These are phyloP conservation scores for Clitopilus hobsonii DNA, from an alignment of 768 basidiomycete genomes.

Conservation along the genomic window DNA sequence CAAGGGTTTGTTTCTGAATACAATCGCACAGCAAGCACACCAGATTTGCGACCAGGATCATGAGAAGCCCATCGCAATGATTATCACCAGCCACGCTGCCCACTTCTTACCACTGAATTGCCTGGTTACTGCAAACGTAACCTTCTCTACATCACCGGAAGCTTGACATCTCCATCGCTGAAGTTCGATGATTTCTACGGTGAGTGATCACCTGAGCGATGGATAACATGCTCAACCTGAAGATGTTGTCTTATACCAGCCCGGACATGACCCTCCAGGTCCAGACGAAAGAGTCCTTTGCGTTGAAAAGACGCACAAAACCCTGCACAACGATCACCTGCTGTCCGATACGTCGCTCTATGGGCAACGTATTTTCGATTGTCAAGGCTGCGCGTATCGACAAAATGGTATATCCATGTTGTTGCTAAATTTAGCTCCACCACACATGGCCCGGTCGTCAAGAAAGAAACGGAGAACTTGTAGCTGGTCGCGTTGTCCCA, in stretches of 20 bases:
- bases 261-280: neutral
- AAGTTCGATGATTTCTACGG: neutral
- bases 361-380: neutral
- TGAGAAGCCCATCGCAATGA: neutral
- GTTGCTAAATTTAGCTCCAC: neutral
- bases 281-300: too few species aligned
- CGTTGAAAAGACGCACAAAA: neutral
- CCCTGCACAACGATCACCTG: neutral
- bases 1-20: neutral
- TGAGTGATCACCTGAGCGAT: neutral
- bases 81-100: neutral
- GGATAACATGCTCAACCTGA: neutral
- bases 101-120: neutral
- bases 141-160: neutral
- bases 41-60: neutral
- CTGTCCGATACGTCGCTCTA: neutral
- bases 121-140: neutral
- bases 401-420: neutral
- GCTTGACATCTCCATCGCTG: neutral
- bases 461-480: neutral
- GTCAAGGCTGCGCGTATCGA: neutral
- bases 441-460: constrained; percentile 1
- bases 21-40: neutral
- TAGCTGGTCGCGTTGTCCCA: neutral
- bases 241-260: neutral